Percentiles rank a stretch among this genome's conserved stretches.
Conservation (phyloP, 2,329 filamentous ascomycete species). For the Capronia epimyces region DNA sequence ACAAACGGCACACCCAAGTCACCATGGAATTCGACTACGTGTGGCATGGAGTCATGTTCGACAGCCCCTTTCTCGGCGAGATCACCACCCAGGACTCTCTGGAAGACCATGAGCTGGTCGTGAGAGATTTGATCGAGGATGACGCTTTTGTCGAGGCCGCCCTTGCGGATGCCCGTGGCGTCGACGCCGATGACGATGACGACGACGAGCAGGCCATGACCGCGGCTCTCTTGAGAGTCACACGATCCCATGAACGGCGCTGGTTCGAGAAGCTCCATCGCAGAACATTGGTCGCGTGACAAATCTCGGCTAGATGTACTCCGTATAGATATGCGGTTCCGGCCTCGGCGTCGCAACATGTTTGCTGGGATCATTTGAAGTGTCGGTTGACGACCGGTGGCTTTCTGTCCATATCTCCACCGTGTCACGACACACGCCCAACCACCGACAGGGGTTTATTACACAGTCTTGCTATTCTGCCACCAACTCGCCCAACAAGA, state of each 20-base stretch:
- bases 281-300: background rate
- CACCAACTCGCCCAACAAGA: too few species aligned
- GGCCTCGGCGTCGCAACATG: too few species aligned
- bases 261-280: constrained; percentile 13
- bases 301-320: background rate
- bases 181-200: constrained; percentile 1
- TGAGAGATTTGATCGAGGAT: constrained; percentile 20
- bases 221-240: constrained; percentile 5
- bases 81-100: constrained; percentile 12
- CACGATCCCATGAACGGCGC: constrained; percentile 8
- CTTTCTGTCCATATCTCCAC: too few species aligned
- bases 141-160: constrained; percentile 11
- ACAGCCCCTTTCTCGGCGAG: constrained; percentile 9
- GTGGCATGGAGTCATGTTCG: constrained; percentile 10
- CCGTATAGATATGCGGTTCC: background rate
- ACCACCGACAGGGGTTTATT: too few species aligned
- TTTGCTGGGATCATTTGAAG: too few species aligned
- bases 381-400: too few species aligned
- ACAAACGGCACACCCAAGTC: background rate
- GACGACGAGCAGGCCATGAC: constrained; percentile 7
- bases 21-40: constrained; percentile 14
- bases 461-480: too few species aligned
- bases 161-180: constrained; percentile 4
- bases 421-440: too few species aligned
- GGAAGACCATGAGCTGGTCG: constrained; percentile 15